Base-by-base conservation (phyloP, 352 stramenopile species). In the Plasmopara muralis region DNA sequence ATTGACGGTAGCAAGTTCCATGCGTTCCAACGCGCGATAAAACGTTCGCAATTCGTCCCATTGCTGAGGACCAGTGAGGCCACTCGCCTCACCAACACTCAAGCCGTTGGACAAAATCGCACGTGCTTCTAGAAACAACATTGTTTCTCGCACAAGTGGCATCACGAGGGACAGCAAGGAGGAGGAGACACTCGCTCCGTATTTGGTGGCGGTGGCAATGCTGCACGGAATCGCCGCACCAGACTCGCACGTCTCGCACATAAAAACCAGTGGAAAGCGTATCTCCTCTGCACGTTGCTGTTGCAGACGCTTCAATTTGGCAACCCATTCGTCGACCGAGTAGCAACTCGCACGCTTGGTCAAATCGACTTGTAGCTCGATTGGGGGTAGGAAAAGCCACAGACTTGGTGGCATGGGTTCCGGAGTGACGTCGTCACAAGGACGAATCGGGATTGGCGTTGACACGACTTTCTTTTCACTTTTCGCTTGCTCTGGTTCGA, bases 81-180 rank as follows among this genome's bases (percentile, higher is more conserved):
- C 75, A 49, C 68, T 79, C 2, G 66, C 56, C 28, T 83, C 47
- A 2, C 52, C 68, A 16, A 84, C 62, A 30, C 53, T 54, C 4
- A 70, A 43, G 16, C 39, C 62, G 39, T 52, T 68, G 3, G 60
- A 76, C 8, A 85, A 33, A 14, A 72, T 70, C 0, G 74, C 60
- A 12, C 77, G 77, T 16, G 77, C 66, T 39, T 84, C 68, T 1
- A 86, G 48, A 25, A 88, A 82, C 4, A 88, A 43, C 43, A 69
- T 85, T 5, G 77, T 74, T 55, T 88, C 77, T 52, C 83, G 71
- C 1, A 86, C 73, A 0, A 88, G 59, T 5, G 77, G 74, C 62
- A 79, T 72, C 35, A 78, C 67, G 1, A 88, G 60, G 10, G 72
- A 60, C n/a, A 88, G 53, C 39, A 86, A 53, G 9, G 72, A 85